These are phyloP conservation scores for Viola odorata DNA, from an alignment of 345 rosid species.

Conservation along the genomic window DNA sequence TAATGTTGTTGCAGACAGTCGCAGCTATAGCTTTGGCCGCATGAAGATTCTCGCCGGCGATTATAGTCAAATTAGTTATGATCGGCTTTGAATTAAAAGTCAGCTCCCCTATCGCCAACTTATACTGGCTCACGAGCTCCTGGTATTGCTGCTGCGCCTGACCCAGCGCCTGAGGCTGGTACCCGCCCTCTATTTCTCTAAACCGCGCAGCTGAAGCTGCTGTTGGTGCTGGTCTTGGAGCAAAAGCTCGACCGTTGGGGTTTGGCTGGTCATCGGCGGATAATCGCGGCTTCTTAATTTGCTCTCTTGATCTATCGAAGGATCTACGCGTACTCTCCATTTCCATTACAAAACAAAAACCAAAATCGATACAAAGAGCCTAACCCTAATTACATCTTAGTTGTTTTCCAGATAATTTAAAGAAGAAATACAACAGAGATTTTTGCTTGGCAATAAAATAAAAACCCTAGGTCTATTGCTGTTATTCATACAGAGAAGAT, in stretches of 20 bases:
- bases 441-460: background rate
- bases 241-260: constrained; percentile 35
- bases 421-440: background rate
- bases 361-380: constrained; percentile 13
- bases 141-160: constrained; percentile 50
- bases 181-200: constrained; percentile 34
- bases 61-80: constrained; percentile 88
- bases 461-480: background rate
- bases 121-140: constrained; percentile 90
- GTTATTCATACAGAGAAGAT: background rate
- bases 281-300: constrained; percentile 64
- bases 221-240: constrained; percentile 33
- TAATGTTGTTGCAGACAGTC: constrained; percentile 73
- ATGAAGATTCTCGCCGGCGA: constrained; percentile 88
- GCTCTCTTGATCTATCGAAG: constrained; percentile 82
- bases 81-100: constrained; percentile 97
- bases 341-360: constrained; percentile 21
- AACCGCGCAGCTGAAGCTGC: constrained; percentile 19
- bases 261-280: constrained; percentile 42
- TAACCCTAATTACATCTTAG: constrained; percentile 19
- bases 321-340: constrained; percentile 83
- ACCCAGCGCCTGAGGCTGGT: constrained; percentile 64
- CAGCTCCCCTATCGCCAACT: constrained; percentile 82
- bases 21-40: constrained; percentile 79
- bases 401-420: background rate